Evolutionary conservation across 2,329 filamentous ascomycete species (phyloP), one percentile per base, ranked within the genome.

Genomic region (Biscogniauxia mediterranea): DNA sequence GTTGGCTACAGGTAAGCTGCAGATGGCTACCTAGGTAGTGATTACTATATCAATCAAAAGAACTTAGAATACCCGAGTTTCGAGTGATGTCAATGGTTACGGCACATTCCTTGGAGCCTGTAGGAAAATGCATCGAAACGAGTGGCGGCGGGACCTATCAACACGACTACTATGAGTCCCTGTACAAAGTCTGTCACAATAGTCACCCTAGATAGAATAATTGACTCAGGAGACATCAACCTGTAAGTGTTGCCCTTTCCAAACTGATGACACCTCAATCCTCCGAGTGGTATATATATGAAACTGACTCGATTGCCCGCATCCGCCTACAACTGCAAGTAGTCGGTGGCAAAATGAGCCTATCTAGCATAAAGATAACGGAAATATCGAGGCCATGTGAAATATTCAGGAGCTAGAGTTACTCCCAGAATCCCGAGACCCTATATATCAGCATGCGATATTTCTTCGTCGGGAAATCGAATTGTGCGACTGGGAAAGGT

Each of bases 391-490:
- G 17, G 38, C 17, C 4, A 46, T 46, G 11, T 2, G 38, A n/a
- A 11, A 46, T 6, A 17, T 11, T n/a, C 57, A 42, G 49, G 50
- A 32, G n/a, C 25, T 25, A 17, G n/a, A n/a, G 42, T 60, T 57
- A 19, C 25, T 57, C 52, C 52, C 32, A 20, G 54, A 52, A 11
- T 61, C 59, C 46, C 11, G 53, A 25, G 57, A 25, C 21, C 55
- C 61, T 26, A 42, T 51, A 42, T 51, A 20, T 9, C 25, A 20
- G 19, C 9, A 21, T 42, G 21, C 13, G 52, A 32, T 17, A 42
- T 26, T 7, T 55, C 32, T 61, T 79, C 80, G 63, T 81, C 79
- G 4, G 78, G 77, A 58, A 82, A 81, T 4, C 78, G 76, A 62
- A 82, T 79, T 17, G 75, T 77, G 61, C 79, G 75, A 32, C 68